A percentile compares a stretch with the other conserved stretches of the same genome.
Conservation (phyloP, 108 stramenopile species). For the Mayamaea pseudoterrestris region DNA sequence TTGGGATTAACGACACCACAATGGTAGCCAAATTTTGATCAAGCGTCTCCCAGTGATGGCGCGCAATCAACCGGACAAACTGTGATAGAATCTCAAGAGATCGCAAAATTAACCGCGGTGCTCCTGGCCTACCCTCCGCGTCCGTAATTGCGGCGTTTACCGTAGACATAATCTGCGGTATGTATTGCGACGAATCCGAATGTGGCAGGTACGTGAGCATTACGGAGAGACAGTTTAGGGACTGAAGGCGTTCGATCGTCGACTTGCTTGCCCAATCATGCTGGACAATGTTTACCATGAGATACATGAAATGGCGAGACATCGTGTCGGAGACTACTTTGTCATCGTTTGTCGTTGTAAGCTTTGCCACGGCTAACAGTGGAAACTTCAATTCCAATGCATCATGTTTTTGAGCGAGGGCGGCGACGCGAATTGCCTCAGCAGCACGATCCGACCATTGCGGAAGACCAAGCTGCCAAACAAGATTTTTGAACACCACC, state of each 20-base stretch:
- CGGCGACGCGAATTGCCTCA: too few species aligned
- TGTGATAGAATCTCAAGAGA: constrained; percentile 49
- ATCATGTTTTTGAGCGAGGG: too few species aligned
- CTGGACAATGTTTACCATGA: constrained; percentile 64
- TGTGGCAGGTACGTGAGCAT: constrained; percentile 41
- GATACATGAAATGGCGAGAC: constrained; percentile 61
- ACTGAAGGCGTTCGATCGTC: constrained; percentile 30
- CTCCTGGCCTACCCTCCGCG: background rate
- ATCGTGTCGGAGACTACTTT: constrained; percentile 38
- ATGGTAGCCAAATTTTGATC: constrained; percentile 58
- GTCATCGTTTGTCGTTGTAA: background rate
- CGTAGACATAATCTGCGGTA: constrained; percentile 62
- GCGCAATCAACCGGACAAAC: constrained; percentile 42
- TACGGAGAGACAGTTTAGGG: constrained; percentile 33
- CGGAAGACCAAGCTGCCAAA: too few species aligned
- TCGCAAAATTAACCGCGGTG: constrained; percentile 21
- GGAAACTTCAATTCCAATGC: too few species aligned
- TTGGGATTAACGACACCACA: constrained; percentile 64
- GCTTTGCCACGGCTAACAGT: too few species aligned
- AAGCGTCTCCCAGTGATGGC: constrained; percentile 28
- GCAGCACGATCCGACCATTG: too few species aligned
- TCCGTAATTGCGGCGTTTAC: constrained; percentile 49
- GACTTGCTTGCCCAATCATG: constrained; percentile 34
- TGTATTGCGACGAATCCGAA: constrained; percentile 42
- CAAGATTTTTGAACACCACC: too few species aligned